A percentile compares a stretch with the other conserved stretches of the same genome.
Evolutionary conservation across 495 filamentous ascomycete species (phyloP).

Genomic region (Penicillium simplicissimum): DNA sequence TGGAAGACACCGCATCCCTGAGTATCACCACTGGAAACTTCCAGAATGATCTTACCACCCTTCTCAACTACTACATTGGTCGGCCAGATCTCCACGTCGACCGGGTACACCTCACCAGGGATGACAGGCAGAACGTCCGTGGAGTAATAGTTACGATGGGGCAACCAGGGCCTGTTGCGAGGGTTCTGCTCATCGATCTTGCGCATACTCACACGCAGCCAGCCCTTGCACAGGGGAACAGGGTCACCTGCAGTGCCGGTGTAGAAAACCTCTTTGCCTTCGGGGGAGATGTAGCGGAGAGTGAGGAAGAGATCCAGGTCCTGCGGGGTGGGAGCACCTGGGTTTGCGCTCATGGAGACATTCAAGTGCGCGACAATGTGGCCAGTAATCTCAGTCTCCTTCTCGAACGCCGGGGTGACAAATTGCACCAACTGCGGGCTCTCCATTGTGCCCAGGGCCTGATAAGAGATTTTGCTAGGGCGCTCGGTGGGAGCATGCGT

Average conservation of each 20-base stretch:
- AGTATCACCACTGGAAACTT: conserved; percentile 60
- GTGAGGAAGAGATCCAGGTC: conserved; percentile 71
- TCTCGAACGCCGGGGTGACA: conserved; percentile 51
- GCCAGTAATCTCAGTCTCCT: conserved; percentile 66
- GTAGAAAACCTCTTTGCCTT: conserved; percentile 63
- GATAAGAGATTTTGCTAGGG: conserved; percentile 49
- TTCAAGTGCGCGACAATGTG: conserved; percentile 63
- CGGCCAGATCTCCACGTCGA: conserved; percentile 70
- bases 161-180: conserved; percentile 52
- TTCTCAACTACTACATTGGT: conserved; percentile 59
- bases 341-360: conserved; percentile 53
- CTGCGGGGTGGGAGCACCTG: conserved; percentile 28
- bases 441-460: conserved; percentile 54
- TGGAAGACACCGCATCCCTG: conserved; percentile 60
- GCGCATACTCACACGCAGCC: conserved; percentile 26
- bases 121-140: conserved; percentile 57
- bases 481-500: conserved; percentile 6
- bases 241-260: conserved; percentile 52
- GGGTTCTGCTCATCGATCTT: conserved; percentile 51
- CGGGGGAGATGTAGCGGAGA: conserved; percentile 55
- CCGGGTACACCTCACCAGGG: conserved; percentile 56
- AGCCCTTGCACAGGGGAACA: conserved; percentile 35
- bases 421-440: conserved; percentile 53
- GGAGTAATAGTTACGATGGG: conserved; percentile 60
- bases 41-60: conserved; percentile 56